Evolutionary conservation across 305 asterid species (phyloP).

Genomic region (Caryopteris hybrid): DNA sequence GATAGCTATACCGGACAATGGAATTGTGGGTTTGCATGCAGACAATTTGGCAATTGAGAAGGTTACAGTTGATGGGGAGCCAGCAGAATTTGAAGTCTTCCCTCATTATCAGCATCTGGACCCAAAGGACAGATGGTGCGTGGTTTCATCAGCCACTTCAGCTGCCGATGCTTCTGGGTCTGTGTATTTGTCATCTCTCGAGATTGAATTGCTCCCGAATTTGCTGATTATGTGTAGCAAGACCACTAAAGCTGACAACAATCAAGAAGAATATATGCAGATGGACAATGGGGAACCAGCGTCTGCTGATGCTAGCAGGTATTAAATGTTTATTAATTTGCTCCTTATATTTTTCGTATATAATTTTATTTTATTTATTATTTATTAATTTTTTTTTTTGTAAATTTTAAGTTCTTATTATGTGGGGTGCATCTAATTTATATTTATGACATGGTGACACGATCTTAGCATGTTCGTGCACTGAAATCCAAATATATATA

Average conservation of each 20-base stretch:
- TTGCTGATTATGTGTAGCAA: conserved; percentile 93
- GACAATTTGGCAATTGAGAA: conserved; percentile 93
- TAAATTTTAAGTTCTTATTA: neutral
- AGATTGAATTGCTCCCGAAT: conserved; percentile 86
- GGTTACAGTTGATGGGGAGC: conserved; percentile 92
- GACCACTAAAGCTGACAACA: conserved; percentile 41
- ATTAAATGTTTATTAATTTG: conserved; percentile 19
- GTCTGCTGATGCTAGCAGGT: conserved; percentile 68
- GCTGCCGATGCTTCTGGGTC: conserved; percentile 99
- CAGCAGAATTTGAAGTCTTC: conserved; percentile 84
- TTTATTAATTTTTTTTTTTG: neutral
- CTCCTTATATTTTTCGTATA: conserved; percentile 11
- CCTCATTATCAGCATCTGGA: conserved; percentile 89
- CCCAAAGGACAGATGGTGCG: conserved; percentile 94
- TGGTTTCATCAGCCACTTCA: conserved; percentile 85
- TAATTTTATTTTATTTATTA: neutral
- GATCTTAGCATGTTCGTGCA: conserved; percentile 8
- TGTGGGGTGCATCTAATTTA: conserved; percentile 10
- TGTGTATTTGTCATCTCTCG: conserved; percentile 85
- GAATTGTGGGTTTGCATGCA: conserved; percentile 95
- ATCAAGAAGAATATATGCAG: conserved; percentile 35
- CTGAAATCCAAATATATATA: neutral
- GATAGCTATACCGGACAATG: conserved; percentile 84
- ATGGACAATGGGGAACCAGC: conserved; percentile 49
- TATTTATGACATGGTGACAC: conserved; percentile 3